A percentile compares a stretch with the other conserved stretches of the same genome.
These are phyloP conservation scores for Lentinus polychrous DNA, from an alignment of 1,284 basidiomycete genomes.

Conservation along the genomic window DNA sequence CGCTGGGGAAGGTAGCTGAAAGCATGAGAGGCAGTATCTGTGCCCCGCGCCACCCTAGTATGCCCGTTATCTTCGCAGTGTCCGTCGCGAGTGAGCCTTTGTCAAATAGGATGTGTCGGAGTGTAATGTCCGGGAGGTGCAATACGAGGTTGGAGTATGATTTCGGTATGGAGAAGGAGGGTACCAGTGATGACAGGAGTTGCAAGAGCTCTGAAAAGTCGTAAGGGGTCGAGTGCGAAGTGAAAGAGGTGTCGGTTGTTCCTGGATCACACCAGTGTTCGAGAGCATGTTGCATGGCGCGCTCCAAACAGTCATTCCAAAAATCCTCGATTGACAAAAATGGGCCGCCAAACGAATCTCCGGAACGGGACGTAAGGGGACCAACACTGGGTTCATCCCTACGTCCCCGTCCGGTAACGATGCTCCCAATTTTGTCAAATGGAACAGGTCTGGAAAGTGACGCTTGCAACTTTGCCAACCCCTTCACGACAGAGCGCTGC, in stretches of 20 bases:
- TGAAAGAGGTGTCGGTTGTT: constrained; percentile 4
- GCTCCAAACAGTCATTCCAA: constrained; percentile 6
- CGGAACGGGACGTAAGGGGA: background rate
- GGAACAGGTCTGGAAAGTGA: constrained; percentile 11
- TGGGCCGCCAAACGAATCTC: constrained; percentile 3
- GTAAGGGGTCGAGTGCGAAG: constrained; percentile 2
- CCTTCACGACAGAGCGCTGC: constrained; percentile 9
- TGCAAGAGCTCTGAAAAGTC: constrained; percentile 10
- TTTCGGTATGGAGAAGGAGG: background rate
- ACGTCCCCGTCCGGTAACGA: background rate
- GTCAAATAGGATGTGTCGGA: background rate
- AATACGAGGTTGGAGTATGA: background rate
- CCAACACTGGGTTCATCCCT: background rate
- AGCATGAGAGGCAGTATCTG: constrained; percentile 3
- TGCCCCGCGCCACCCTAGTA: background rate
- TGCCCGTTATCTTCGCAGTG: background rate
- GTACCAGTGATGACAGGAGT: constrained; percentile 11
- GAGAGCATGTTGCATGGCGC: constrained; percentile 8
- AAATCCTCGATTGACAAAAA: constrained; percentile 3
- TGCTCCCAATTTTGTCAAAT: constrained; percentile 10
- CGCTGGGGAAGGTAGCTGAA: background rate
- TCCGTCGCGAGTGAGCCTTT: background rate
- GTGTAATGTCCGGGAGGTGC: background rate
- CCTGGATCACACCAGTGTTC: constrained; percentile 2
- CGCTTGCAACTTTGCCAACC: constrained; percentile 8